Conservation (phyloP, 257 asterid genomes). For the Solanum chiquidenum region DNA sequence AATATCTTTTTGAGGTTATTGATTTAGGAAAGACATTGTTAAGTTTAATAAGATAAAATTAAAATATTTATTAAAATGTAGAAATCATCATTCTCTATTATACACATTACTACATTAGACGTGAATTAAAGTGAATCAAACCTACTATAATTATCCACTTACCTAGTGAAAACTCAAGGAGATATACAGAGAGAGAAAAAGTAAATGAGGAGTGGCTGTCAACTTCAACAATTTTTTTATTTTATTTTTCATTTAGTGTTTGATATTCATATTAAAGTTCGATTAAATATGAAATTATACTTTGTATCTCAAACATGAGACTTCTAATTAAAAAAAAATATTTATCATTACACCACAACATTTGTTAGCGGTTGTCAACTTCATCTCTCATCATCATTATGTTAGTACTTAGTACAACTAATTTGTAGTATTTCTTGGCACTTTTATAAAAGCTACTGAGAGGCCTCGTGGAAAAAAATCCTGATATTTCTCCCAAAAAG, state of each 20-base stretch:
- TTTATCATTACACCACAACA: no score
- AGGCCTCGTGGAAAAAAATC: background rate
- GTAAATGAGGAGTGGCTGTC: background rate
- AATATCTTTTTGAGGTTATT: no score
- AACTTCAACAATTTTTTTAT: background rate
- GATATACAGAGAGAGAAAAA: background rate
- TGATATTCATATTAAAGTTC: fast-evolving
- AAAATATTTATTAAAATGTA: no score
- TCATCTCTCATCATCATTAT: background rate
- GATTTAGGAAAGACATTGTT: background rate
- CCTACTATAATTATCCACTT: background rate
- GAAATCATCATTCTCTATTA: background rate
- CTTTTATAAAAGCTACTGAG: background rate
- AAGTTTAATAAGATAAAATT: no score
- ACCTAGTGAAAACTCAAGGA: background rate
- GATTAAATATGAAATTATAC: no score
- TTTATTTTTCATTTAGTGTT: no score
- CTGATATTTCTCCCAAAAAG: background rate
- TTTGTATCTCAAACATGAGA: no score
- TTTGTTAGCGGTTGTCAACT: background rate
- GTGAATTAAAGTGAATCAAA: background rate
- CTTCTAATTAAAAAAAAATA: no score
- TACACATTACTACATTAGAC: no score
- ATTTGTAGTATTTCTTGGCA: background rate
- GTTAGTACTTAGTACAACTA: background rate